Base-by-base conservation (phyloP, 2,329 filamentous ascomycete species). In the Chrysoporthe puriensis region DNA sequence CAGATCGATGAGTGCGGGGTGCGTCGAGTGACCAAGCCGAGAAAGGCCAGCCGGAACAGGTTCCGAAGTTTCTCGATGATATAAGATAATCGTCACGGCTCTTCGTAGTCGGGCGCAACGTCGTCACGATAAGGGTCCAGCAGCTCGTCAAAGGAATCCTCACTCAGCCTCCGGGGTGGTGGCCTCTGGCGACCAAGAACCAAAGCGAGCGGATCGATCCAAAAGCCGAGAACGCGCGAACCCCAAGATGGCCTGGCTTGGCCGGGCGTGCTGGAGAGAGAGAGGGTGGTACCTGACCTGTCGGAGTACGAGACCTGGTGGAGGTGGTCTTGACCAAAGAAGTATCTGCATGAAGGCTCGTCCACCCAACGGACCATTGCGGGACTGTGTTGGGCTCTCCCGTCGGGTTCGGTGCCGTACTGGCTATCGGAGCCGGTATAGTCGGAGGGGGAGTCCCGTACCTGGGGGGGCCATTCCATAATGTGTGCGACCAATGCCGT, bases 231-330 rank as follows among this genome's bases (percentile, higher is more conserved):
- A 16, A 43, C 62, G 50, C 34, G 34, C 14, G 21, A 26, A 14
- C 64, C 62, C 61, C 64, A 62, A 14, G 64, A 62, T 32, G 56
- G 61, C 18, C 64, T 42, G 36, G 61, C 63, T 14, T 58, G 63
- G 26, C 42, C 43, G 2, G 52, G 58, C 8, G 43, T 50, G 26
- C 54, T 59, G 32, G 65, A 54, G 14, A 62, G 54, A n/a, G 66
- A 62, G 44, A 63, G 26, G 21, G 50, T 62, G 42, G 58, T 46
- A 21, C 42, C 48, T 7, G 61, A 56, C n/a, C 50, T 50, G 34
- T 36, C 32, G 14, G 46, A 52, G 43, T 48, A n/a, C 21, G 32
- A 62, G 36, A 26, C 18, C 18, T 5, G 59, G 14, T 40, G 32
- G 26, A n/a, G 9, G 21, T 34, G 14, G 3, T 26, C 32, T 18